Evolutionary conservation across 2,329 filamentous ascomycete species (phyloP), one percentile per base, ranked within the genome.

Genomic region (Botryotinia convoluta): DNA sequence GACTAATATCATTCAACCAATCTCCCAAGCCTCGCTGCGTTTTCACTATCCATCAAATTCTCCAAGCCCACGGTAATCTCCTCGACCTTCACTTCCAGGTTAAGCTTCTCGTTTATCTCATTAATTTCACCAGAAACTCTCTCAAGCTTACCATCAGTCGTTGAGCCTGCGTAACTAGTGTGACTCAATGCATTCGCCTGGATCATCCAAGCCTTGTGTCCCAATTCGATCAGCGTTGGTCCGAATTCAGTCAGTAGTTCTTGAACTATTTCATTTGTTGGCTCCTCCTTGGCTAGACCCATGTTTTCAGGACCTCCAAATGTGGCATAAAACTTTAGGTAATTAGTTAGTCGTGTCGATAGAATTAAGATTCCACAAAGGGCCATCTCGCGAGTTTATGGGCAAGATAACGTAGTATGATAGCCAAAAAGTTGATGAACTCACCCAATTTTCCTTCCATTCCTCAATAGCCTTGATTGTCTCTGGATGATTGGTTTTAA

Each of bases 401-500:
- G 20, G 37, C 6, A 16, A 16, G 22, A 37, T 60, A 14, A 42
- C 16, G 22, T 39, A 5, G 4, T 22, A 22, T 12, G n/a, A 14
- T 29, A 39, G 42, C 20, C 8, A 22, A 10, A 20, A 32, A 22
- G 5, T 20, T 1, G 22, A 22, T 26, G 16, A 42, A 72, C 61
- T 48, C 22, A 72, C 71, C 77, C 77, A 79, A 26, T 39, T 61
- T 35, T 75, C 59, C 69, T 76, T 77, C 77, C 76, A 79, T 26
- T 64, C 72, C n/a, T 62, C n/a, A n/a, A 78, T 48, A 6, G 72
- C 73, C 32, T 70, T 67, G 42, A 65, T 59, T 29, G 76, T 76
- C 20, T 71, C 73, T 18, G 73, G 59, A 32, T 62, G 42, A 20
- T 70, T 39, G 37, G 76, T 63, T 22, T 76, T 67, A 7, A 79